Percentiles rank a stretch among this genome's conserved stretches.
phyloP scores from a whole-genome alignment of 1,284 basidiomycete genomes.

The Malassezia cuniculi region DNA sequence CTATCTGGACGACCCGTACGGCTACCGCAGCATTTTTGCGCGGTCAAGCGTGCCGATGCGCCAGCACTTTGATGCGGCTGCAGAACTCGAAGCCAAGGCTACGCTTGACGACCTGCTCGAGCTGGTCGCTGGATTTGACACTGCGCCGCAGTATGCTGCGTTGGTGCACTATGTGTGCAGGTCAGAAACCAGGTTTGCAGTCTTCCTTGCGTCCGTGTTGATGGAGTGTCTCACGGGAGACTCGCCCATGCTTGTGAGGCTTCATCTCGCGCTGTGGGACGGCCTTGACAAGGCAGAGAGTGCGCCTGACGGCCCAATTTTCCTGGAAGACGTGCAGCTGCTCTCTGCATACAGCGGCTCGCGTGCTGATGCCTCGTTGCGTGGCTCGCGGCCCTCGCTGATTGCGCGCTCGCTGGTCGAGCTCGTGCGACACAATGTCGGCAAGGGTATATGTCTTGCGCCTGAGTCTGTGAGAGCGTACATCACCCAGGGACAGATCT shows the following conservation, averaged over 20 bases:
- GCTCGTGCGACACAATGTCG: too few species aligned
- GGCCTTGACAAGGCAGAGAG: slow-evolving; percentile 31
- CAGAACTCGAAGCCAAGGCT: slow-evolving; percentile 1
- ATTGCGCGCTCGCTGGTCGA: too few species aligned
- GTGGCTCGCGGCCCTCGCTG: too few species aligned
- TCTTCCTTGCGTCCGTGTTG: slow-evolving; percentile 54
- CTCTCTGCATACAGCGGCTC: slow-evolving; percentile 1
- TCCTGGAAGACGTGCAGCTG: slow-evolving; percentile 2
- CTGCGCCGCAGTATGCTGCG: slow-evolving; percentile 50
- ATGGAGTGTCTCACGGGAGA: slow-evolving; percentile 79
- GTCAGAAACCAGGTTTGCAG: not conserved
- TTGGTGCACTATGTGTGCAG: slow-evolving; percentile 21
- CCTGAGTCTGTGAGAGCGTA: too few species aligned
- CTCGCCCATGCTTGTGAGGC: slow-evolving; percentile 63
- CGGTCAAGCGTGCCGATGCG: slow-evolving; percentile 11
- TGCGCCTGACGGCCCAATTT: not conserved
- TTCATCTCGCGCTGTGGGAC: slow-evolving; percentile 59
- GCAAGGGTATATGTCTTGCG: too few species aligned
- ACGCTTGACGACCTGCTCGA: slow-evolving; percentile 53
- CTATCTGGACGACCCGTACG: slow-evolving; percentile 81
- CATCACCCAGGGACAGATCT: too few species aligned
- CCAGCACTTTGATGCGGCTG: slow-evolving; percentile 5
- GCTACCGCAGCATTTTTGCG: slow-evolving; percentile 63
- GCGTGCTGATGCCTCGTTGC: not conserved
- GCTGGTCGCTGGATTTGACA: slow-evolving; percentile 71